Base-by-base conservation (phyloP, 257 asterid genomes). In the Lithospermum erythrorhizon region DNA sequence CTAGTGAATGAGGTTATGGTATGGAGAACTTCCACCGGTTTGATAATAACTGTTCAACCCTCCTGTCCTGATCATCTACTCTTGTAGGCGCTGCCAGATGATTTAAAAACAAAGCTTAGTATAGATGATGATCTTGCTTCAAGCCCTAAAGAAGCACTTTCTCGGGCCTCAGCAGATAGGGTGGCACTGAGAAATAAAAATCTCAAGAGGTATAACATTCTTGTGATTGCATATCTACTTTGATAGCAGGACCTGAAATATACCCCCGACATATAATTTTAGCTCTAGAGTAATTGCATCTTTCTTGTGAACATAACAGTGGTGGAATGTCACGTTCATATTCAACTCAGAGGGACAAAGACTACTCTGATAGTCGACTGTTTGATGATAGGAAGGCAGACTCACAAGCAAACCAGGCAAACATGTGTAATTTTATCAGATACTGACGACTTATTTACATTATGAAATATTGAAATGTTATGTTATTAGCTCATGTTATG, bases 1-100 rank as follows among this genome's bases (percentile, higher is more conserved):
- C 95, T 93, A 66, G 91, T 93, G 41, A 76, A 83, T 56, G 99
- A 93, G 55, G 86, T 93, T 70, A 89, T 86, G 99, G 99, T 93
- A 85, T 67, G 88, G 49, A 70, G 35, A 41, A 11, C 60, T 68
- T 58, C n/a, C 63, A 11, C 6, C 61, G 22, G 66, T 54, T 66
- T 55, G 18, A 41, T 70, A n/a, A 5, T 57, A 59, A 64, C 20
- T 57, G 25, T 65, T 56, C 32, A 57, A 63, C 37, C 21, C 58
- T 35, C 29, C 63, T 55, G 32, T 67, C 61, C 73, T 81, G 61
- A 84, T 56, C 15, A 24, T 51, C 63, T 41, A 53, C 16, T 65
- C 66, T 56, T 62, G 70, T 87, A 93, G 99, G 90, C 96, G 45
- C 66, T 93, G 74, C 99, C 99, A 19, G 99, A 93, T 66, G 99